A percentile compares a stretch with the other conserved stretches of the same genome.
These are phyloP conservation scores for Calonectria pauciramosa DNA, from an alignment of 2,329 filamentous ascomycete species.

Conservation along the genomic window DNA sequence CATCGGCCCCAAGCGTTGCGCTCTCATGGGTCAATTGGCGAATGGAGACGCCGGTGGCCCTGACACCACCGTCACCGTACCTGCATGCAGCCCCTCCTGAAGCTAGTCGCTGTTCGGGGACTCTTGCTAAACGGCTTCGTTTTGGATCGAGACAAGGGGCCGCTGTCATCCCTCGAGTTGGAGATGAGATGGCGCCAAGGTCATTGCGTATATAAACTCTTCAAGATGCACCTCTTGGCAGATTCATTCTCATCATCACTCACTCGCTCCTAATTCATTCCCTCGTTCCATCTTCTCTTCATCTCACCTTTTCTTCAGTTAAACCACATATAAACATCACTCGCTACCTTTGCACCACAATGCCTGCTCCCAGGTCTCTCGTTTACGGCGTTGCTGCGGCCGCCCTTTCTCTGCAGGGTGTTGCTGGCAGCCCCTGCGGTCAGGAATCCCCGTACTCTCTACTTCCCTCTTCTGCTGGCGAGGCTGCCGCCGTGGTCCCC, in stretches of 20 bases:
- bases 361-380: slow-evolving; percentile 6
- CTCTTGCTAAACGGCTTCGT: neutral
- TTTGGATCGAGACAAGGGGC: slow-evolving; percentile 1
- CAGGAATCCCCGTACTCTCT: neutral
- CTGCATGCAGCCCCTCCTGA: neutral
- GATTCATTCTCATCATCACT: neutral
- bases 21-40: neutral
- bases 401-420: neutral
- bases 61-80: neutral
- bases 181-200: neutral
- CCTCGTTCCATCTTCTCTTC: neutral
- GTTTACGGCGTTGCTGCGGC: neutral
- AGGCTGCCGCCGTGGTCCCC: neutral
- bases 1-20: neutral
- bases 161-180: neutral
- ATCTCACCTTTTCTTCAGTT: neutral
- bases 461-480: neutral
- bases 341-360: neutral
- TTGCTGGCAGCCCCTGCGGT: neutral
- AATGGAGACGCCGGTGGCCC: neutral
- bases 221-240: neutral
- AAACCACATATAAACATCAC: neutral
- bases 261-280: neutral
- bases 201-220: neutral
- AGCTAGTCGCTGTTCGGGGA: neutral